These are phyloP conservation scores for Aspergillus texensis DNA, from an alignment of 2,329 filamentous ascomycete species.

Conservation along the genomic window DNA sequence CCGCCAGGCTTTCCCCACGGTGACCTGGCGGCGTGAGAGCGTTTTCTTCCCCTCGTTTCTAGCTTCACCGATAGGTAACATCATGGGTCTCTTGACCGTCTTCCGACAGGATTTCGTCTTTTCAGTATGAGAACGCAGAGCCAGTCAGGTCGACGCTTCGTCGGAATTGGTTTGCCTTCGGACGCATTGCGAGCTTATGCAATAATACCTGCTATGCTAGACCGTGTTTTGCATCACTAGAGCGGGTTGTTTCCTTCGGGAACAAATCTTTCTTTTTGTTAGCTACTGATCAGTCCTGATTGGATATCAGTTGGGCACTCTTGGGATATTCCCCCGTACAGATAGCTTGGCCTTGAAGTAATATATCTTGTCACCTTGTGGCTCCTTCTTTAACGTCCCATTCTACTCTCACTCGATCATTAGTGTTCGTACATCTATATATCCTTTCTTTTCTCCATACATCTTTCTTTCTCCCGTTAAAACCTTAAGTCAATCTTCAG, in stretches of 20 bases:
- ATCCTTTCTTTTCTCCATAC: background rate
- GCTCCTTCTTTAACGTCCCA: slow-evolving; percentile 6
- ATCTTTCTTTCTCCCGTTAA: background rate
- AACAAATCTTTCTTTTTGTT: slow-evolving; percentile 12
- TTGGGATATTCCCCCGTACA: slow-evolving; percentile 6
- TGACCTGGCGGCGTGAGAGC: slow-evolving; percentile 26
- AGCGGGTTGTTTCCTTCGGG: slow-evolving; percentile 13
- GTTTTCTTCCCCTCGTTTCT: slow-evolving; percentile 17
- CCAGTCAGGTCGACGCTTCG: slow-evolving; percentile 12
- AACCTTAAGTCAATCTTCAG: background rate
- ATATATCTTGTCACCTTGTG: slow-evolving; percentile 14
- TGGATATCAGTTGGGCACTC: slow-evolving; percentile 23
- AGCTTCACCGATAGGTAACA: slow-evolving; percentile 26
- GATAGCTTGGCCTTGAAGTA: slow-evolving; percentile 16
- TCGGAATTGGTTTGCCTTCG: slow-evolving; percentile 15
- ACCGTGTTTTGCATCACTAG: slow-evolving; percentile 14
- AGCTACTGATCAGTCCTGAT: slow-evolving; percentile 16
- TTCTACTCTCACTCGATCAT: background rate
- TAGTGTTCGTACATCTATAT: background rate
- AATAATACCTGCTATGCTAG: slow-evolving; percentile 21
- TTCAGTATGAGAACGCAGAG: slow-evolving; percentile 16
- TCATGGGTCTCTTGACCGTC: slow-evolving; percentile 5
- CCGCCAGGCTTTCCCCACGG: slow-evolving; percentile 25
- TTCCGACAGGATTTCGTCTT: background rate
- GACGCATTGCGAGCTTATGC: slow-evolving; percentile 19